Base-by-base conservation (phyloP, 306 rosid species). In the Acacia confusa region DNA sequence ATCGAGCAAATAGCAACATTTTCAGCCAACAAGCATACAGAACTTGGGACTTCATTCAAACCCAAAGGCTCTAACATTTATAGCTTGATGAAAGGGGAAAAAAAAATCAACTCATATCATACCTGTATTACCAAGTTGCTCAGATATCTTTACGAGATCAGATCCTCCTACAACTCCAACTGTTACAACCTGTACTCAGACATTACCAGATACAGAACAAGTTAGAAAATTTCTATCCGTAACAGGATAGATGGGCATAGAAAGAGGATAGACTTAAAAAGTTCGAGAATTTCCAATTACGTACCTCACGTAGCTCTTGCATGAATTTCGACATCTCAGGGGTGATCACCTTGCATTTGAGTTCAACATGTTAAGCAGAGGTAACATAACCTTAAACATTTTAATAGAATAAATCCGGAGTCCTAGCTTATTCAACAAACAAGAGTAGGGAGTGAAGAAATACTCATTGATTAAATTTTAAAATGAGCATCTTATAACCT, bases 81-180 rank as follows among this genome's bases (percentile, higher is more conserved):
- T 70, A 74, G 74, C 53, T 27, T 74, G 48, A 45, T 5, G 32
- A 28, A 72, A 78, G 76, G 30, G 16, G 6, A 4, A 19, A 57
- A 78, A 50, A 64, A 30, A 70, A 57, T 60, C 12, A 24, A 50
- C 20, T 76, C 34, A 44, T 40, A 77, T 71, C 82, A 80, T 78
- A 88, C 99, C 97, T 84, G 98, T 89, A 24, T 66, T 82, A 15
- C 99, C 99, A 58, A 95, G 97, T 87, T 95, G 99, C 89, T 92
- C 99, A 25, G 98, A 85, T 78, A 95, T 92, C 93, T 95, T 95
- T 60, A 40, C 10, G 69, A 93, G 92, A 83, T 95, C 97, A 70
- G 99, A 95, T 74, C 99, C 99, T 44, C 99, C 99, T 61, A 95
- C 99, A 82, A 95, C 94, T 66, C 97, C 99, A 47, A 95, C 94